These are phyloP conservation scores for Exobasidium rhododendri DNA, from an alignment of 1,284 basidiomycete species.

Conservation along the genomic window DNA sequence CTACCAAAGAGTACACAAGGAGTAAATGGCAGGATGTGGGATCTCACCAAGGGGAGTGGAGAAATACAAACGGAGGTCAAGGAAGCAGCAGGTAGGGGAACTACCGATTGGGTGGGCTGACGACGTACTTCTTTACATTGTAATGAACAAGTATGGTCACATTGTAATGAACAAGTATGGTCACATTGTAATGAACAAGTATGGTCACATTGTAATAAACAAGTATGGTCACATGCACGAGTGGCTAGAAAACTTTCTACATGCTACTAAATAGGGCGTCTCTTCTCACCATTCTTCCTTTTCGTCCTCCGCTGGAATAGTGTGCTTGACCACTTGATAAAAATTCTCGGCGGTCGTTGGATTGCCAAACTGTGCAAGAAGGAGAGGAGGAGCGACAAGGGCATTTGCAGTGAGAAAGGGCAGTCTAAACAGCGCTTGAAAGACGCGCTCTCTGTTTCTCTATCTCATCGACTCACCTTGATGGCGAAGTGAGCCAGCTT, in stretches of 20 bases:
- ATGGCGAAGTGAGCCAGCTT: constrained; percentile 46
- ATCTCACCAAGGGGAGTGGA: constrained; percentile 64
- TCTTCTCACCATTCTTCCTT: background rate
- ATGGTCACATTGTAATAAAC: too few relatives aligned
- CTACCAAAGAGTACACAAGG: constrained; percentile 59
- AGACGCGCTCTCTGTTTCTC: too few relatives aligned
- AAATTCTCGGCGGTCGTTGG: background rate
- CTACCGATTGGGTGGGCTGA: constrained; percentile 56
- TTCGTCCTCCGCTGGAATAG: background rate
- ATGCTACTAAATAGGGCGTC: too few relatives aligned
- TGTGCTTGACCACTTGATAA: background rate
- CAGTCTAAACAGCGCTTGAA: constrained; percentile 52
- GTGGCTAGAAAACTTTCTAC: too few relatives aligned
- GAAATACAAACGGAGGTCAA: constrained; percentile 61
- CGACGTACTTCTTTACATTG: too few relatives aligned
- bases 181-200: too few relatives aligned
- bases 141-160: too few relatives aligned
- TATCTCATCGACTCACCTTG: constrained; percentile 39
- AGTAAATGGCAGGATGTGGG: constrained; percentile 63
- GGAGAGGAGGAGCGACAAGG: background rate
- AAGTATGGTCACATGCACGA: too few relatives aligned
- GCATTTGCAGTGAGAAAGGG: constrained; percentile 69
- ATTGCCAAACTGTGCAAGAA: background rate
- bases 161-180: too few relatives aligned
- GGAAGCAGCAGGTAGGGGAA: constrained; percentile 60